Evolutionary conservation across 495 filamentous ascomycete genomes (phyloP), one percentile per base, ranked within the genome.

Genomic region (Penicillium malachiteum): DNA sequence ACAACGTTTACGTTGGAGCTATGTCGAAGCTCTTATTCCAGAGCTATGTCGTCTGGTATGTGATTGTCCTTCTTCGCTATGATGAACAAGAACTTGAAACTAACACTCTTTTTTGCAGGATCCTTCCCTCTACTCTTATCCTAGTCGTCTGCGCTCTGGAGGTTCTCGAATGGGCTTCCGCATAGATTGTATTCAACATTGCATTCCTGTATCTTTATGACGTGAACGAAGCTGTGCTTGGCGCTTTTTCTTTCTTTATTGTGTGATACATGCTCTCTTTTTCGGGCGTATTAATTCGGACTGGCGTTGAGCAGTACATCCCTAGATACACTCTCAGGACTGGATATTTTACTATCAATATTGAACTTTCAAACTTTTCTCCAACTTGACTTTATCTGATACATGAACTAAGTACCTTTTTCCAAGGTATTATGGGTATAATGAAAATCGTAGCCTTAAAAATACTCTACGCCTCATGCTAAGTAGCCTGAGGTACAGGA

Each of bases 11-110:
- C 69, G 90, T 97, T 73, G 83, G 85, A 26, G 89, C 92, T 34
- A 97, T 98, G 91, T 88, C 90, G 26, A 91, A 85, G 67, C 77
- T 98, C 43, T 73, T 97, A 16, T 96, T 97, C 81, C 92, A 96
- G 79, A 96, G 93, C 74, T 98, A 98, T 63, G 94, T 98, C 17
- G 85, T 96, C 56, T 96, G 91, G 89, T 92, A 80, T 73, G 85
- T 79, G 34, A 54, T 2, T n/a, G 33, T 5, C 45, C 11, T 21
- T 18, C 35, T 10, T 7, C 35, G 8, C 3, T 21, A 11, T 9
- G 11, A 11, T 11, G 5, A 8, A 1, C 5, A 2, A n/a, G 32
- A 2, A 10, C 9, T 37, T 1, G 32, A 49, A 21, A 11, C 69
- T 80, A 48, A 76, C 59, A 66, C 4, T 13, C 4, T 40, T 39